Conservation (phyloP, 352 stramenopile species). For the Phytophthora pluvialis region DNA sequence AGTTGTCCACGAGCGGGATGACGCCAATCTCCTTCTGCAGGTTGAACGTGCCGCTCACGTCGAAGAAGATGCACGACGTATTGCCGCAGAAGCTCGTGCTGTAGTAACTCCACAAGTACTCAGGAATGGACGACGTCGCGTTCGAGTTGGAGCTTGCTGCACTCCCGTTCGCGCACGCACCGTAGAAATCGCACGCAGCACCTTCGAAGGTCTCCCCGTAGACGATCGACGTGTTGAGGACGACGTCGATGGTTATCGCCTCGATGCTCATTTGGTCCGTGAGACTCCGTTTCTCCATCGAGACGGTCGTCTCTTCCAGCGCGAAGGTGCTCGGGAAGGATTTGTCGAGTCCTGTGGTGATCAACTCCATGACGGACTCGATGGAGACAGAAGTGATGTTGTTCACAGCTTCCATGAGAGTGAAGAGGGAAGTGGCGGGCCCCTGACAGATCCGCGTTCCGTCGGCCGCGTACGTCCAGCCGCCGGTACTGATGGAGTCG, state of each 20-base stretch:
- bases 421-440: constrained; percentile 40
- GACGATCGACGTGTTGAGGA: constrained; percentile 23
- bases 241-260: constrained; percentile 36
- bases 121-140: constrained; percentile 1
- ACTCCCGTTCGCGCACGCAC: constrained; percentile 11
- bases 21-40: constrained; percentile 48
- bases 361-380: constrained; percentile 28
- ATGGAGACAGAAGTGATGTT: constrained; percentile 20
- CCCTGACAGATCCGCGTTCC: constrained; percentile 51
- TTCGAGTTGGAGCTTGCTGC: too few relatives aligned
- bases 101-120: constrained; percentile 36
- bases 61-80: constrained; percentile 44
- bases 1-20: constrained; percentile 38
- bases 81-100: constrained; percentile 41
- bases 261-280: constrained; percentile 38
- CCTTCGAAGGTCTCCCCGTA: constrained; percentile 31
- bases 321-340: constrained; percentile 36
- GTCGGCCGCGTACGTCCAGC: constrained; percentile 38
- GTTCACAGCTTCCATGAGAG: constrained; percentile 31
- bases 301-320: constrained; percentile 34
- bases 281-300: constrained; percentile 30
- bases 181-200: constrained; percentile 15
- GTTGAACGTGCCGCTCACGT: constrained; percentile 36
- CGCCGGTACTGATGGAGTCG: constrained; percentile 11
- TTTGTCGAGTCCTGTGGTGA: constrained; percentile 35